phyloP scores from a whole-genome alignment of 2,329 filamentous ascomycete species.

The Exophiala phaeomuriformis region DNA sequence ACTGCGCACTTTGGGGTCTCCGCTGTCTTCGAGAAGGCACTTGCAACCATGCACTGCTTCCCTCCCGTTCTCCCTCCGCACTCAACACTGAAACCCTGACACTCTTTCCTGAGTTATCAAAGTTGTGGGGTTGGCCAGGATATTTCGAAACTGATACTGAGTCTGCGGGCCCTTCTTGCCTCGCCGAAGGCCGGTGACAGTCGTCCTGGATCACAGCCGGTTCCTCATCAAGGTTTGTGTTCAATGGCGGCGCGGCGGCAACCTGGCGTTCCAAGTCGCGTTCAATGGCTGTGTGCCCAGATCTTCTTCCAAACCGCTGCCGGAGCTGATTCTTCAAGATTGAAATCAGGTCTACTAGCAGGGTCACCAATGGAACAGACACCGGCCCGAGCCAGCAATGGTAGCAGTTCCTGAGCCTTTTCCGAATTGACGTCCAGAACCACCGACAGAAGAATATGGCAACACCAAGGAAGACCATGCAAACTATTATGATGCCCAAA shows the following conservation, averaged over 20 bases:
- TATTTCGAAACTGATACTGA: neutral
- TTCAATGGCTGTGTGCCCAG: neutral
- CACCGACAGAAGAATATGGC: neutral
- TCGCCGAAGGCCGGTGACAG: neutral
- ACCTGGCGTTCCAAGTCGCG: too few relatives aligned
- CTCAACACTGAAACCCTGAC: neutral
- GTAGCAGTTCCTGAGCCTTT: neutral
- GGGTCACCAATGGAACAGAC: neutral
- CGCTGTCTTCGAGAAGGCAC: neutral
- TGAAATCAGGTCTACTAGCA: neutral
- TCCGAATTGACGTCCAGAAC: neutral
- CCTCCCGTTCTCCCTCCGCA: neutral
- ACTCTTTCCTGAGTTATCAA: neutral
- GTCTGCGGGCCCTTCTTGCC: neutral
- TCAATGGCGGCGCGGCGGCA: too few relatives aligned
- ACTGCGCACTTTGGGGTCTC: neutral
- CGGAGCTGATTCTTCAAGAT: neutral
- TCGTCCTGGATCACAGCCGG: too few relatives aligned
- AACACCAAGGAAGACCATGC: constrained; percentile 2
- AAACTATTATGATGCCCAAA: neutral
- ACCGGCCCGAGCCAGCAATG: neutral
- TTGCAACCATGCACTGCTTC: neutral
- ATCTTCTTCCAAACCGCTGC: neutral
- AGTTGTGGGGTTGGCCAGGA: neutral
- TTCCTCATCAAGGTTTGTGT: too few relatives aligned